Evolutionary conservation across 2,329 filamentous ascomycete species (phyloP).

Genomic region (Aspergillus piperis): DNA sequence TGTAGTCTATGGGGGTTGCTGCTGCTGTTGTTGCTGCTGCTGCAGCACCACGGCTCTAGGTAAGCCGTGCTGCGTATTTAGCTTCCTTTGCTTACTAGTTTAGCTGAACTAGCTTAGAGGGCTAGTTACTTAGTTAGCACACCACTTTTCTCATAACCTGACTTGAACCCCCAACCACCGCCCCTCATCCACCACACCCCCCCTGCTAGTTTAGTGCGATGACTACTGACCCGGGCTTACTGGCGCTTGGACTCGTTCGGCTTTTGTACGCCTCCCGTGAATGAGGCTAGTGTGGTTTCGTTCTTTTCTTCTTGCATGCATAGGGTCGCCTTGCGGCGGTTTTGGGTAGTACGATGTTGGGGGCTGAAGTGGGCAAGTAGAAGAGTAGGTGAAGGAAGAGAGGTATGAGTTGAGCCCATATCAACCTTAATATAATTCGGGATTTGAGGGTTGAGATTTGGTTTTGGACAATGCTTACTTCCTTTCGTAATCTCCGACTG

Average conservation of each 20-base stretch:
- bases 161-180: background rate
- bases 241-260: slow-evolving; percentile 1
- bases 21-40: background rate
- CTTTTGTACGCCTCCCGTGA: background rate
- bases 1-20: too few species aligned
- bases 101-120: too few species aligned
- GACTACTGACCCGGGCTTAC: background rate
- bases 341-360: background rate
- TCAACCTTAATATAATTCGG: background rate
- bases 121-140: too few species aligned
- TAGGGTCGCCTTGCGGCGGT: background rate
- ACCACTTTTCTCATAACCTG: background rate
- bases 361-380: background rate
- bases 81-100: background rate
- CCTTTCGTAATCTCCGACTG: background rate
- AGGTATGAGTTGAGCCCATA: background rate
- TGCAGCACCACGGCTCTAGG: background rate
- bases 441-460: background rate
- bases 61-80: background rate
- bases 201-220: background rate
- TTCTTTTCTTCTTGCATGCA: background rate
- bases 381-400: background rate
- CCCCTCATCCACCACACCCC: background rate
- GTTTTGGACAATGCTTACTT: too few species aligned
- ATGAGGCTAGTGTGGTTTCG: background rate